phyloP scores from a whole-genome alignment of 129 eudicot genomes.

The Mikania micrantha region DNA sequence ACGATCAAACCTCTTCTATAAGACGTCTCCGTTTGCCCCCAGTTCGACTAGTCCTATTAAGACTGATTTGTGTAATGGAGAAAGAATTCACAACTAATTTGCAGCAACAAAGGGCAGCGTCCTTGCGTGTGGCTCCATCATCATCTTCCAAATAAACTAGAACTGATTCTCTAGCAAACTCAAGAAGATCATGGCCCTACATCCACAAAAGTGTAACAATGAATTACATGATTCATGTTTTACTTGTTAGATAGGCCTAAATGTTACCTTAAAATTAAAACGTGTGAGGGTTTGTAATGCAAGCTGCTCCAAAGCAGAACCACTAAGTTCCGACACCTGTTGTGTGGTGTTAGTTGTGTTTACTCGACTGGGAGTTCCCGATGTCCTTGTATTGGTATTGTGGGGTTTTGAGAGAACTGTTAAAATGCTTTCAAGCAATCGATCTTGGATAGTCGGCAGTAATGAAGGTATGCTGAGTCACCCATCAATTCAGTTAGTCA shows the following conservation, averaged over 20 bases:
- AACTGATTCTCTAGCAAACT: slow-evolving; percentile 84
- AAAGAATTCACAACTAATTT: slow-evolving; percentile 75
- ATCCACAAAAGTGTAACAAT: slow-evolving; percentile 15
- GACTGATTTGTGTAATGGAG: slow-evolving; percentile 41
- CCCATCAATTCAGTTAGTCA: slow-evolving; percentile 6
- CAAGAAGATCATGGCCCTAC: slow-evolving; percentile 94
- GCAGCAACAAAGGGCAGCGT: slow-evolving; percentile 96
- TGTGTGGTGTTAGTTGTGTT: slow-evolving; percentile 33
- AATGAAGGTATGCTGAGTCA: slow-evolving; percentile 77
- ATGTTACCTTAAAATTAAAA: slow-evolving; percentile 78
- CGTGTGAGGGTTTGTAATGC: slow-evolving; percentile 93
- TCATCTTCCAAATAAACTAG: slow-evolving; percentile 82
- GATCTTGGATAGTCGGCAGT: slow-evolving; percentile 82
- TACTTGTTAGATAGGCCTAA: background rate
- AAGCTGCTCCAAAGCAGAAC: slow-evolving; percentile 86
- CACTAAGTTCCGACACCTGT: slow-evolving; percentile 68
- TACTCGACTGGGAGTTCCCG: slow-evolving; percentile 41
- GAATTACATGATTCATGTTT: background rate
- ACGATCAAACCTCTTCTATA: slow-evolving; percentile 68
- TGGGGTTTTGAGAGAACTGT: slow-evolving; percentile 65
- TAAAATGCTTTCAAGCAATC: slow-evolving; percentile 75
- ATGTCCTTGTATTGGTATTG: slow-evolving; percentile 47
- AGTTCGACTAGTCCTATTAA: slow-evolving; percentile 74
- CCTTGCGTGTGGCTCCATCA: slow-evolving; percentile 89
- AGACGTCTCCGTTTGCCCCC: slow-evolving; percentile 83